Conservation (phyloP, 2,329 filamentous ascomycete genomes). For the Trichoderma sp. region DNA sequence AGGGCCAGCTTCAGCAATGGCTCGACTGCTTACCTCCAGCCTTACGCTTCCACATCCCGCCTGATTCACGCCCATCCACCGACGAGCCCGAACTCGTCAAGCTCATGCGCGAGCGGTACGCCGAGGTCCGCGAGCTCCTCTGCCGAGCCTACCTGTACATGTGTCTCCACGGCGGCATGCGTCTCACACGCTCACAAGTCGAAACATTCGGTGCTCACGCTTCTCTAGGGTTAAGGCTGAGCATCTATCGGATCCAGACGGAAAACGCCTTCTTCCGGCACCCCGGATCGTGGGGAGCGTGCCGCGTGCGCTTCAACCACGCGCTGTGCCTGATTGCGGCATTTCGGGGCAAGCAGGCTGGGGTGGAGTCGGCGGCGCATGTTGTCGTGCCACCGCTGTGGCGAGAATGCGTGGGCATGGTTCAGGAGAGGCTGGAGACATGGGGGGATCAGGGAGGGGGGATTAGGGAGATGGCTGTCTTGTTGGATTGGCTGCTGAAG, state of each 20-base stretch:
- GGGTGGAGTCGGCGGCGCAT: constrained; percentile 1
- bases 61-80: background rate
- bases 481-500: background rate
- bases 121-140: background rate
- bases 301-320: constrained; percentile 2
- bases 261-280: constrained; percentile 5
- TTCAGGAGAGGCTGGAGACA: background rate
- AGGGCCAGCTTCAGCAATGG: constrained; percentile 1
- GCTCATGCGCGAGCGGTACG: background rate
- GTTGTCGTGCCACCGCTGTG: background rate
- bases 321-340: constrained; percentile 2
- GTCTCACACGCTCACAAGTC: background rate
- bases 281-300: background rate
- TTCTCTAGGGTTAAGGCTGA: background rate
- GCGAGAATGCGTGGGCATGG: background rate
- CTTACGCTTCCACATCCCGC: background rate
- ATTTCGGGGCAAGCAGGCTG: background rate
- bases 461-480: background rate
- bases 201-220: background rate
- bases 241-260: constrained; percentile 1
- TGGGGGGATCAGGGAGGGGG: constrained; percentile 2
- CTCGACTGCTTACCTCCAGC: background rate
- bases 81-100: constrained; percentile 2
- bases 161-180: constrained; percentile 9
- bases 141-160: constrained; percentile 7